phyloP scores from a whole-genome alignment of 2,329 filamentous ascomycete species.

The Fusarium avenaceum region DNA sequence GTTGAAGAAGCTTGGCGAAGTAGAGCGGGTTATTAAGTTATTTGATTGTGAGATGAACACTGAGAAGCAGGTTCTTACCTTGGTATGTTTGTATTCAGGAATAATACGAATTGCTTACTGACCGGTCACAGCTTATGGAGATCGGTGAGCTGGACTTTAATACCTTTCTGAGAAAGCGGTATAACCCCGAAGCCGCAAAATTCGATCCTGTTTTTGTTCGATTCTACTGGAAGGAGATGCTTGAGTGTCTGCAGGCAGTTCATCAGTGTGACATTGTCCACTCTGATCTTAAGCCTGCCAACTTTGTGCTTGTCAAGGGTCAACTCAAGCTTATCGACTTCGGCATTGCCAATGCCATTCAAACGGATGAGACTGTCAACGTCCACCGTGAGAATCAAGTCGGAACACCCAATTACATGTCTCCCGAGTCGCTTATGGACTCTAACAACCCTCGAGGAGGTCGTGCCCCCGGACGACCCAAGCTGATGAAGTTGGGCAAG shows the following conservation, averaged over 20 bases:
- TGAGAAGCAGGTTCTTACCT: slow-evolving; percentile 87
- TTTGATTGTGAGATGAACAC: slow-evolving; percentile 95
- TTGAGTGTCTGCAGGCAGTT: slow-evolving; percentile 91
- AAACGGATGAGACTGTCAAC: slow-evolving; percentile 95
- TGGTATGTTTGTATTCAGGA: slow-evolving; percentile 68
- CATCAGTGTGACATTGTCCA: slow-evolving; percentile 94
- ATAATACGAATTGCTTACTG: slow-evolving; percentile 23
- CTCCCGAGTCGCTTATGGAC: slow-evolving; percentile 92
- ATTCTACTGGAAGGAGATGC: slow-evolving; percentile 99
- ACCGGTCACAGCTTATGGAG: slow-evolving; percentile 83
- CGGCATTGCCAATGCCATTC: slow-evolving; percentile 97
- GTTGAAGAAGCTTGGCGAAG: slow-evolving; percentile 82
- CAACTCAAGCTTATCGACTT: slow-evolving; percentile 97
- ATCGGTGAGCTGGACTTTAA: slow-evolving; percentile 95
- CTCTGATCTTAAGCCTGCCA: slow-evolving; percentile 95
- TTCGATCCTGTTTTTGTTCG: slow-evolving; percentile 93
- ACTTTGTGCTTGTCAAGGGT: slow-evolving; percentile 93
- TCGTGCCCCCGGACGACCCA: slow-evolving; percentile 63
- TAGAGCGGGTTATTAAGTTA: slow-evolving; percentile 90
- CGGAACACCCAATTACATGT: slow-evolving; percentile 99
- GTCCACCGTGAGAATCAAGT: slow-evolving; percentile 96
- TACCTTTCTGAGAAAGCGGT: slow-evolving; percentile 80
- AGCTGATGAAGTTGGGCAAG: slow-evolving; percentile 95
- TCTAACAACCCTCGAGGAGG: slow-evolving; percentile 75
- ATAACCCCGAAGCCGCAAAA: slow-evolving; percentile 78